A percentile compares a stretch with the other conserved stretches of the same genome.
These are phyloP conservation scores for Starmerella kuoi DNA, from an alignment of 805 yeast species.

Conservation along the genomic window DNA sequence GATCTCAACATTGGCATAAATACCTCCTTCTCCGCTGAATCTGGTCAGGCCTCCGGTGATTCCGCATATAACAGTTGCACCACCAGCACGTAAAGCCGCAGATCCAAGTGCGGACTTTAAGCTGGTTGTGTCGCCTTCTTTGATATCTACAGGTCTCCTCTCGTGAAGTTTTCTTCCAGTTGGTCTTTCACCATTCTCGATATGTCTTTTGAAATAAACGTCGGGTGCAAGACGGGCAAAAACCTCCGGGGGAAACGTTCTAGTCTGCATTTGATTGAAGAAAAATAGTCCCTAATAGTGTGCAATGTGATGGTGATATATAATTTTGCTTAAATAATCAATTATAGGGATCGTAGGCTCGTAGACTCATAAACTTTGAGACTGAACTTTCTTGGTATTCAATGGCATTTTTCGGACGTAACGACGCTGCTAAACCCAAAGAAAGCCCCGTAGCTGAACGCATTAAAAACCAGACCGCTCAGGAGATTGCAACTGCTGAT, in stretches of 20 bases:
- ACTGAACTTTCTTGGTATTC: neutral
- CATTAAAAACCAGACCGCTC: conserved; percentile 53
- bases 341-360: no score
- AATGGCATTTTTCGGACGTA: conserved; percentile 18
- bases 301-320: no score
- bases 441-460: conserved; percentile 8
- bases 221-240: conserved; percentile 80
- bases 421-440: conserved; percentile 1
- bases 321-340: no score
- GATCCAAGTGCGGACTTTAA: conserved; percentile 43
- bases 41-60: conserved; percentile 51
- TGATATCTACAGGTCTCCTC: conserved; percentile 44
- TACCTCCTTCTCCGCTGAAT: conserved; percentile 35
- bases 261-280: conserved; percentile 29
- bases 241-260: conserved; percentile 68
- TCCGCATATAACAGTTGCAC: conserved; percentile 60
- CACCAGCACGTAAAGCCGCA: conserved; percentile 54
- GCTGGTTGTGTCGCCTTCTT: conserved; percentile 13
- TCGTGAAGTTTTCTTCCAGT: conserved; percentile 55
- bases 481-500: conserved; percentile 82
- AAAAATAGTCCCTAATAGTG: no score
- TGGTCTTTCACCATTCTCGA: conserved; percentile 66
- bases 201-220: conserved; percentile 63
- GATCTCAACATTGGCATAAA: conserved; percentile 67
- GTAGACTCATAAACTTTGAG: neutral